Percentiles rank a stretch among this genome's conserved stretches.
Conservation (phyloP, 2,329 filamentous ascomycete genomes). For the Westerdykella ornata region DNA sequence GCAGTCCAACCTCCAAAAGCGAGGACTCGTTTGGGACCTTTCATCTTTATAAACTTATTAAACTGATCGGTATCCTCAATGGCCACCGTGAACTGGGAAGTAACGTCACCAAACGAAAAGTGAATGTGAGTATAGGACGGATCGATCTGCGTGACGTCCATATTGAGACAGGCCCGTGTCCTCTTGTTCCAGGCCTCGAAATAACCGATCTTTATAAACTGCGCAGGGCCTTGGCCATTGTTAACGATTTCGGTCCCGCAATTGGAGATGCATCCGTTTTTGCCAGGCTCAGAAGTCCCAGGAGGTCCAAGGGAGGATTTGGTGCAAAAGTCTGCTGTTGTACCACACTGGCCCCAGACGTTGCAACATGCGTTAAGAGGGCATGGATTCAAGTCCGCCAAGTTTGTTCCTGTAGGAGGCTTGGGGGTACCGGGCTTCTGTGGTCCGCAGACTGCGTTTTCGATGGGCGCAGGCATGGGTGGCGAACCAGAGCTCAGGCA, state of each 20-base stretch:
- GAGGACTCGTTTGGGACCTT: constrained; percentile 34
- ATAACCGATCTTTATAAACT: constrained; percentile 4
- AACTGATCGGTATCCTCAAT: constrained; percentile 16
- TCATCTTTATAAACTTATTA: constrained; percentile 25
- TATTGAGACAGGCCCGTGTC: constrained; percentile 5
- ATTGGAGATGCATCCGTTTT: constrained; percentile 9
- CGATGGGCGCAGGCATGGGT: constrained; percentile 35
- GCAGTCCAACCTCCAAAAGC: constrained; percentile 44
- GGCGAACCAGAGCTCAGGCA: constrained; percentile 39
- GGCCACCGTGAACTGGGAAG: constrained; percentile 12
- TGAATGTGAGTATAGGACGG: constrained; percentile 7
- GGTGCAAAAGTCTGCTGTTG: constrained; percentile 42
- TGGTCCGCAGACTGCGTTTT: constrained; percentile 44
- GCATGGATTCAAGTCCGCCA: constrained; percentile 24
- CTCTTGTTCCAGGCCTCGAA: constrained; percentile 10
- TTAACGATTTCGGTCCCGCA: constrained; percentile 14
- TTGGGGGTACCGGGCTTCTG: constrained; percentile 36
- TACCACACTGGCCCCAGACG: constrained; percentile 44
- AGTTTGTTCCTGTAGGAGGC: constrained; percentile 27
- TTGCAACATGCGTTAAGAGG: constrained; percentile 42
- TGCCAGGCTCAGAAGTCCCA: constrained; percentile 5
- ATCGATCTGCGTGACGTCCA: background rate
- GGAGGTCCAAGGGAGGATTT: constrained; percentile 6
- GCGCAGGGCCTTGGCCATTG: background rate
- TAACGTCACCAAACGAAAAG: constrained; percentile 6